A percentile compares a stretch with the other conserved stretches of the same genome.
Evolutionary conservation across 2,329 filamentous ascomycete genomes (phyloP).

Genomic region (Coniella lustricola): DNA sequence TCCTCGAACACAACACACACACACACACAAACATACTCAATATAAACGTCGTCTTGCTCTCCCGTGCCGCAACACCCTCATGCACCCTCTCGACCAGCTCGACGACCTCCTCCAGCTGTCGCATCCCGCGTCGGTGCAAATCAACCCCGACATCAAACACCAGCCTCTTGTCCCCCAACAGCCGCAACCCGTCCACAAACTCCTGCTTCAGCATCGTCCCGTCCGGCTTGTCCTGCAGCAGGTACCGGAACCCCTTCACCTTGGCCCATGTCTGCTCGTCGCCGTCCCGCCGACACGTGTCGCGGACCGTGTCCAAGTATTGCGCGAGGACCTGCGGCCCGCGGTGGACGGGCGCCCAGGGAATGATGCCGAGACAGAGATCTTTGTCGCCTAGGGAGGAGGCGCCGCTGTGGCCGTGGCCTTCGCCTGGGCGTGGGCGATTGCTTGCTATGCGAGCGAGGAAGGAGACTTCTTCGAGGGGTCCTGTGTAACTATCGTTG

Average conservation of each 20-base stretch:
- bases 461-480: conserved; percentile 66
- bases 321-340: conserved; percentile 50
- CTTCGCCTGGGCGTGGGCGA: conserved; percentile 47
- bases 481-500: conserved; percentile 56
- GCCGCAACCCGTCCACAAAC: conserved; percentile 60
- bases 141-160: conserved; percentile 83
- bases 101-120: conserved; percentile 64
- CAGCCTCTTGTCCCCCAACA: conserved; percentile 56
- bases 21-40: conserved; percentile 48
- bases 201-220: conserved; percentile 56
- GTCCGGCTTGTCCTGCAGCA: conserved; percentile 69
- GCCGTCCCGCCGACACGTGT: conserved; percentile 35
- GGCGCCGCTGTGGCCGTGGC: conserved; percentile 51
- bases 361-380: conserved; percentile 63
- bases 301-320: conserved; percentile 58
- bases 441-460: conserved; percentile 60
- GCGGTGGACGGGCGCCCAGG: conserved; percentile 78
- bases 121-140: conserved; percentile 65
- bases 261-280: conserved; percentile 56
- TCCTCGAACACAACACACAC: neutral
- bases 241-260: conserved; percentile 73
- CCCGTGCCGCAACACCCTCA: conserved; percentile 45
- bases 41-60: conserved; percentile 58
- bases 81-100: conserved; percentile 64
- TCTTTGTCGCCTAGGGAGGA: conserved; percentile 16